Evolutionary conservation across 225 moss, liverwort and hornwort genomes (phyloP), one percentile per base, ranked within the genome.

Genomic region (Marchantia paleacea): DNA sequence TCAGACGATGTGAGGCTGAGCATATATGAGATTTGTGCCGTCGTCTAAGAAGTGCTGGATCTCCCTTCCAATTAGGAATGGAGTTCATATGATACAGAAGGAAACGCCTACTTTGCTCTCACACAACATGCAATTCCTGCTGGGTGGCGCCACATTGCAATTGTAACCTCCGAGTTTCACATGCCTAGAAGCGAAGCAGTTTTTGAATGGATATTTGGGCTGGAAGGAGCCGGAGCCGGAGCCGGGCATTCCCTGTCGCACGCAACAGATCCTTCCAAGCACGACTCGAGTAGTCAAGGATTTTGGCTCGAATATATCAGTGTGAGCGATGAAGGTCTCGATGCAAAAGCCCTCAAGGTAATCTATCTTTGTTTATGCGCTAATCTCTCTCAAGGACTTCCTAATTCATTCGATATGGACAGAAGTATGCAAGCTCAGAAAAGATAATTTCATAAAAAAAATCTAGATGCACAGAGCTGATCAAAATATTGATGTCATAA

Each of bases 201-300:
- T 60, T 92, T 89, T 68, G 91, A 91, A 79, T 92, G 91, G 91
- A 74, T 91, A 72, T 92, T 88, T 80, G 89, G 92, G 28, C 86
- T 92, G 85, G 86, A 88, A 85, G 91, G 92, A 82, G 88, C 92
- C 0, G 88, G 87, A 78, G 47, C 65, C n/a, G 75, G 75, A 78
- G 47, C 65, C n/a, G 75, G 75, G 24, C 64, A 52, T 81, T 39
- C 3, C 58, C 47, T 30, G 30, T 19, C 0, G 11, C 62, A 15
- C 4, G 7, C 13, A 30, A 28, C 24, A 25, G 52, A 54, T 55
- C 51, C 64, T 20, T 29, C 71, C 0, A 47, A 22, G 19, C n/a
- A 12, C 19, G 81, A 64, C 15, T 50, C 74, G 0, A 65, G 14
- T 52, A 67, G 22, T 20, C 75, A 81, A 54, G 75, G 81, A 51